These are phyloP conservation scores for Lachnellula suecica DNA, from an alignment of 2,329 filamentous ascomycete genomes.

Conservation along the genomic window DNA sequence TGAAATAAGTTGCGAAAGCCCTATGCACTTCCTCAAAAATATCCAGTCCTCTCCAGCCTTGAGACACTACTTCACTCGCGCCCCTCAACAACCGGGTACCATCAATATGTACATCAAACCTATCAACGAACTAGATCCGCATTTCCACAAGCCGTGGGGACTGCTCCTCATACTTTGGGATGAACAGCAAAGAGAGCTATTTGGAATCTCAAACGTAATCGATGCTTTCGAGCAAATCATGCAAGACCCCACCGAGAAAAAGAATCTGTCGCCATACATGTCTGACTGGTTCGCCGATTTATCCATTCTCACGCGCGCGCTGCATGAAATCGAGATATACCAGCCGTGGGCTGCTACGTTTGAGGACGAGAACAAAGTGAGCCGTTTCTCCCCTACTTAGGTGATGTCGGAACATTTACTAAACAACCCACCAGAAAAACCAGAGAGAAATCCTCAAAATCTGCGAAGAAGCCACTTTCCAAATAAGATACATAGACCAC, in stretches of 20 bases:
- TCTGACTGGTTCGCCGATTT: slow-evolving; percentile 1
- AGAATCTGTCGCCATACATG: slow-evolving; percentile 7
- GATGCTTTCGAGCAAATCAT: slow-evolving; percentile 9
- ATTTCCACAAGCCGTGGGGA: slow-evolving; percentile 23
- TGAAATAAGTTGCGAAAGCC: slow-evolving; percentile 35
- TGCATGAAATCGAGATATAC: slow-evolving; percentile 9
- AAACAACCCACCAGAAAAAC: neutral
- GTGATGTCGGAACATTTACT: too few relatives aligned
- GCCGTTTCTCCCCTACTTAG: neutral
- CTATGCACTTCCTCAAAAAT: slow-evolving; percentile 29
- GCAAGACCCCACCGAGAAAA: slow-evolving; percentile 4
- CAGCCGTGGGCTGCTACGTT: slow-evolving; percentile 14
- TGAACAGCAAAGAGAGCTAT: neutral
- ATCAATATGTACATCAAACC: slow-evolving; percentile 7
- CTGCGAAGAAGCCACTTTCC: neutral
- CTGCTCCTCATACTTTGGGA: slow-evolving; percentile 8
- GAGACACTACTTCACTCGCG: slow-evolving; percentile 36
- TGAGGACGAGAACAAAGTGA: slow-evolving; percentile 1
- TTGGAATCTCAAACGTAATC: slow-evolving; percentile 6
- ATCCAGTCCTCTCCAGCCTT: slow-evolving; percentile 32
- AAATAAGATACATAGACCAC: neutral
- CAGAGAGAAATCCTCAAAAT: neutral
- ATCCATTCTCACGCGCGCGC: slow-evolving; percentile 1
- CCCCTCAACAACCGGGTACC: slow-evolving; percentile 31
- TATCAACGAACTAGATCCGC: slow-evolving; percentile 4